These are phyloP conservation scores for Phycomyces blakesleeanus DNA, from an alignment of 192 early-diverging fungal genomes.

Conservation along the genomic window DNA sequence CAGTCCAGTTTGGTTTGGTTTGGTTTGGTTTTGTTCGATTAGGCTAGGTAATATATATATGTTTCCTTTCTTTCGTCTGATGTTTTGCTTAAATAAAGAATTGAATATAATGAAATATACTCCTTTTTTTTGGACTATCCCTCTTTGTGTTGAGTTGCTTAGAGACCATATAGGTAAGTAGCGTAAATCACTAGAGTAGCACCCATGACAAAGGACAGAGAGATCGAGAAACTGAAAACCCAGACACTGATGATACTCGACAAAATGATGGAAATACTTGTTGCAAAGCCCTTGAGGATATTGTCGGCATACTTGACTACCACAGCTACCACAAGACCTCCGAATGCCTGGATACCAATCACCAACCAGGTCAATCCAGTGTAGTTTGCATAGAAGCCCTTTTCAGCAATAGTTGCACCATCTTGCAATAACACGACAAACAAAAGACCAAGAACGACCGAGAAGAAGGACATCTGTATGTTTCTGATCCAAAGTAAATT, in stretches of 20 bases:
- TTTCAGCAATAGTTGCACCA: conserved; percentile 55
- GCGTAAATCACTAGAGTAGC: conserved; percentile 64
- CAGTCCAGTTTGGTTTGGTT: no score
- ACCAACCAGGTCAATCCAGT: conserved; percentile 69
- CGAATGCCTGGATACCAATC: conserved; percentile 83
- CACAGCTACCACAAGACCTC: conserved; percentile 89
- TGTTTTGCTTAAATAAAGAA: no score
- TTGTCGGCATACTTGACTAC: conserved; percentile 98
- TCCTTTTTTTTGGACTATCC: no score
- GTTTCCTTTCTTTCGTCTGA: no score
- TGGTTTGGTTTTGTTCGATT: no score
- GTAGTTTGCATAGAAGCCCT: conserved; percentile 93
- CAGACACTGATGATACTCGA: conserved; percentile 80
- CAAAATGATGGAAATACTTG: conserved; percentile 90
- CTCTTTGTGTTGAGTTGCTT: no score
- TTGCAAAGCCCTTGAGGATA: conserved; percentile 97
- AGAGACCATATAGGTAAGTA: conserved; percentile 64
- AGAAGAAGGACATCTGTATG: conserved; percentile 83
- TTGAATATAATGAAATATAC: no score
- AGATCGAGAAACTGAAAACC: conserved; percentile 75
- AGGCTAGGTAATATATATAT: no score
- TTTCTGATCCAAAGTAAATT: conserved; percentile 86
- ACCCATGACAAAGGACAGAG: conserved; percentile 67
- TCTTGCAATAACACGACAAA: conserved; percentile 79
- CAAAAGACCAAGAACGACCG: conserved; percentile 68